Evolutionary conservation across 768 basidiomycete species (phyloP), one percentile per base, ranked within the genome.

Genomic region (Pleurotus platypus): DNA sequence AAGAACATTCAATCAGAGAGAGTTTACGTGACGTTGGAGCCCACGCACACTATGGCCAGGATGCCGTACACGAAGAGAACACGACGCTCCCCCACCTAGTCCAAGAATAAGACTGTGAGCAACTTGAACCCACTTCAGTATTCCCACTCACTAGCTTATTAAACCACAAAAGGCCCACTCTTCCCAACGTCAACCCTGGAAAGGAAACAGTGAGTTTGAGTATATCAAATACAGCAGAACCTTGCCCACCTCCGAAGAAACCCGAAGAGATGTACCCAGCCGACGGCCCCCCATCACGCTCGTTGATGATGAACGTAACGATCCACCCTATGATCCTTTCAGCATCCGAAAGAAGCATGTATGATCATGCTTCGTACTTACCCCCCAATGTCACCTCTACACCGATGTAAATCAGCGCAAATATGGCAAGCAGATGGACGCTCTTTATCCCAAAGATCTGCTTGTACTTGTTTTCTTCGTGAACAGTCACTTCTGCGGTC

Each of bases 341-440:
- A 35, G 30, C 30, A 8, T 35, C 30, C 30, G 30, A 4, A 8
- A 35, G 30, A 35, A 11, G 30, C 11, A 35, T 35, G 7, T 9
- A 11, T 26, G 5, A 26, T 11, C 30, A 35, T 35, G 11, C 30
- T 35, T 35, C 9, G 9, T 9, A 4, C 60, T n/a, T 58, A 77
- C 79, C 76, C 64, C 80, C 80, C 11, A 78, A 66, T 1, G 80
- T 78, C 16, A 81, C 81, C 56, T 82, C 81, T 16, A 74, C 70
- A n/a, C 81, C 81, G 45, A 79, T 77, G 59, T 83, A 82, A 9
- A 79, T 63, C 5, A 79, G 57, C 7, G 71, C 63, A 56, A 79
- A 82, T 16, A 72, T 59, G 6, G 82, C 75, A n/a, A 82, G 63
- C 13, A 78, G 60, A 58, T 81, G 78, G 1, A 82, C 75, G 2